A percentile compares a stretch with the other conserved stretches of the same genome.
Conservation (phyloP, 345 rosid species). For the Citrus cavaleriei region DNA sequence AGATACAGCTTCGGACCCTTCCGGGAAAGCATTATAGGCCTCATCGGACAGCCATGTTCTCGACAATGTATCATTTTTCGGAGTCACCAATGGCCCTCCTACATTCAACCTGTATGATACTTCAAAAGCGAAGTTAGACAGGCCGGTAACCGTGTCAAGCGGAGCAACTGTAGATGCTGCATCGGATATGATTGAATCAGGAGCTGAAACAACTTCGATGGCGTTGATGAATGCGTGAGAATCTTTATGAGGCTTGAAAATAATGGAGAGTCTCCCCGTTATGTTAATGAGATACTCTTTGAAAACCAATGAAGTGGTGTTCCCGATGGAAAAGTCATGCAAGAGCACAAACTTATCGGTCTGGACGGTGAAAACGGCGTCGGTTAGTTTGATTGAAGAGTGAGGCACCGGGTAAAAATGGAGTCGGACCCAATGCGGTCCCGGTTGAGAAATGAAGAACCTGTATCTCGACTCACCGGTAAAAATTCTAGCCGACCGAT, state of each 20-base stretch:
- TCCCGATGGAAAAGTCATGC: constrained; percentile 46
- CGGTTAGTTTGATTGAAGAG: constrained; percentile 41
- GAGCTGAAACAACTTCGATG: constrained; percentile 63
- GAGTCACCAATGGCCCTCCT: constrained; percentile 54
- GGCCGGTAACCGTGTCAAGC: constrained; percentile 41
- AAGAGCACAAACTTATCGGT: constrained; percentile 60
- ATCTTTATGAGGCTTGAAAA: constrained; percentile 46
- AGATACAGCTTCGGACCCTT: constrained; percentile 43
- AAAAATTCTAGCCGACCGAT: constrained; percentile 48
- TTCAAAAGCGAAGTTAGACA: constrained; percentile 45
- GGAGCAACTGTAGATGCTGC: constrained; percentile 45
- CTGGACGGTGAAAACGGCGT: constrained; percentile 52
- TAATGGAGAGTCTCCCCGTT: constrained; percentile 42
- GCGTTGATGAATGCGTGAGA: constrained; percentile 70
- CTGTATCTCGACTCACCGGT: constrained; percentile 38
- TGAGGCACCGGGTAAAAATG: constrained; percentile 69
- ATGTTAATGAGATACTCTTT: constrained; percentile 67
- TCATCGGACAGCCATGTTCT: constrained; percentile 69
- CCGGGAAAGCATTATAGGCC: constrained; percentile 42
- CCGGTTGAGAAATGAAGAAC: constrained; percentile 44
- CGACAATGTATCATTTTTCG: constrained; percentile 53
- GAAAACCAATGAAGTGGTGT: constrained; percentile 30
- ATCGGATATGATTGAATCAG: constrained; percentile 55
- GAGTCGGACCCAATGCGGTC: constrained; percentile 81
- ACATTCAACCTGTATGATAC: constrained; percentile 61